Base-by-base conservation (phyloP, 1,139 yeast species). In the Keqinozyma sinolaborantium region DNA sequence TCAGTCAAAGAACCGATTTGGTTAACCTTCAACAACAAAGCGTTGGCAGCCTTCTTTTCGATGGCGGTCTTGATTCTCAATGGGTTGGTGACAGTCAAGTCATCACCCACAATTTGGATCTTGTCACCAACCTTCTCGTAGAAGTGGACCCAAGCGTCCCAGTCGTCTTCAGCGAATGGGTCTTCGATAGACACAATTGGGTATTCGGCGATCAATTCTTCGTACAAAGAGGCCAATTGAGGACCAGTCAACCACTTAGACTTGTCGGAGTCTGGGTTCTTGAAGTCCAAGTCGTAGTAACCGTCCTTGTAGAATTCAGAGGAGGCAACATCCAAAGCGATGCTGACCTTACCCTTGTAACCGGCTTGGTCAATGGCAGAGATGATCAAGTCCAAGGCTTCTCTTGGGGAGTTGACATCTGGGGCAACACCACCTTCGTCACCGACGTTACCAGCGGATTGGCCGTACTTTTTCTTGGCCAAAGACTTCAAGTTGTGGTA, bases 391-490 rank as follows among this genome's bases (percentile, higher is more conserved):
- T 88, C 95, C 53, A 90, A 75, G 51, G 97, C 97, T 77, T 90
- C 97, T 66, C 79, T 85, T 60, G 97, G 88, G 52, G 95, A 77
- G 48, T 82, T 76, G 53, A 90, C 80, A 70, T 86, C 85, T 66
- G 97, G 97, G 55, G 97, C 97, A 75, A 90, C 95, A 78, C 97
- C 97, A 81, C 97, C 97, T 77, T 90, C 97, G 70, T 90, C 97
- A 79, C 97, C 97, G 61, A 90, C 97, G 74, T 90, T 90, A 72
- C 95, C 97, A 56, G 97, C 97, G 44, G 95, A 82, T 60, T 84
- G 82, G 63, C 97, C 97, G 79, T 88, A 90, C 66, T 72, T 76
- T 79, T 84, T 79, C 80, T 85, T 85, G 64, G 97, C 82, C 56
- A 84, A 73, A 46, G 88, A 68, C 78, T 90, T 90, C 69, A 90